phyloP scores from a whole-genome alignment of 306 rosid genomes.

The Citrullus amarus region DNA sequence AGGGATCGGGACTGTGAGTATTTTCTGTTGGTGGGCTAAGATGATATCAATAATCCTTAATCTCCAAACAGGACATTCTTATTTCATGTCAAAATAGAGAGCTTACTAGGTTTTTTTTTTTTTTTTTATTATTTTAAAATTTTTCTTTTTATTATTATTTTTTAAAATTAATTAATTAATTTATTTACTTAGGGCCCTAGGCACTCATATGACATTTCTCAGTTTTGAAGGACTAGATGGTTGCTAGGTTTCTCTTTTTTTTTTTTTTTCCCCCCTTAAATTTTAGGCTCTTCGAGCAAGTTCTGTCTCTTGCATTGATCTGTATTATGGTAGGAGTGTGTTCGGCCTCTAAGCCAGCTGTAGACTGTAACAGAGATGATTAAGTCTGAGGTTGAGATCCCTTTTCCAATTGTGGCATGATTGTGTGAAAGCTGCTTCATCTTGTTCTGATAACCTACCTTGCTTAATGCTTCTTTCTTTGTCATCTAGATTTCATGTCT shows the following conservation, averaged over 20 bases:
- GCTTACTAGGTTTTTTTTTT: neutral
- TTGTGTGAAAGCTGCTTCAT: neutral
- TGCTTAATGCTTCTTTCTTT: neutral
- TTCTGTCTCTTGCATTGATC: neutral
- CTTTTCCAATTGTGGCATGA: neutral
- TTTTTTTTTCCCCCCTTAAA: too few species aligned
- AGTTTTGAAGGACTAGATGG: neutral
- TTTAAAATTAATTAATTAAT: too few species aligned
- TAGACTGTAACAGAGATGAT: neutral
- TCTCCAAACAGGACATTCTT: neutral
- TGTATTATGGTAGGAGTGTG: neutral
- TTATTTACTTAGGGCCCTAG: neutral
- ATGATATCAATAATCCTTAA: neutral
- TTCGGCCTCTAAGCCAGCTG: neutral
- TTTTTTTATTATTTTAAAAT: too few species aligned
- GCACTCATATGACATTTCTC: neutral
- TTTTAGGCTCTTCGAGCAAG: neutral
- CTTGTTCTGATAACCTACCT: neutral
- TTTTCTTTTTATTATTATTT: too few species aligned
- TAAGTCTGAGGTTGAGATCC: neutral
- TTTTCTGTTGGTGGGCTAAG: neutral
- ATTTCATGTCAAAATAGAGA: neutral
- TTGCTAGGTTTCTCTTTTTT: neutral
- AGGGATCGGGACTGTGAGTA: neutral
- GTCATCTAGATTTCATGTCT: neutral